Evolutionary conservation across 805 yeast genomes (phyloP).

Genomic region (Sugiyamaella chiloensis): DNA sequence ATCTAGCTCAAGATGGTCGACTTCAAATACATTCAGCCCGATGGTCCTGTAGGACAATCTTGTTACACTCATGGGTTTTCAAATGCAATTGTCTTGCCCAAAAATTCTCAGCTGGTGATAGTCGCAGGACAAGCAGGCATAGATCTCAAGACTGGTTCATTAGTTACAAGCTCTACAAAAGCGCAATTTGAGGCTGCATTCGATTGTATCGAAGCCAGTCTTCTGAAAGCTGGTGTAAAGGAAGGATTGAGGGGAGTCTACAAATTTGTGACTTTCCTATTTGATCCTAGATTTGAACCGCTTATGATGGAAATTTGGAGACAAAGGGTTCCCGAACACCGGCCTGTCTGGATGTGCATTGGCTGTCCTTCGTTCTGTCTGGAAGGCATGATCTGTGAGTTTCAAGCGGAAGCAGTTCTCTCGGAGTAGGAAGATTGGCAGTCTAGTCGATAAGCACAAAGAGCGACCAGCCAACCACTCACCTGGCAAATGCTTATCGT

Average conservation of each 20-base stretch:
- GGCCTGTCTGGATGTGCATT: conserved; percentile 6
- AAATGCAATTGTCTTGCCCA: conserved; percentile 5
- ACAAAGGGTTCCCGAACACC: background rate
- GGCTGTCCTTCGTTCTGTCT: conserved; percentile 4
- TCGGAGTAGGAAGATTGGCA: too few relatives aligned
- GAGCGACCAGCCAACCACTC: too few relatives aligned
- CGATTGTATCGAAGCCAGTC: conserved; percentile 2
- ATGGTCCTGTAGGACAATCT: conserved; percentile 3
- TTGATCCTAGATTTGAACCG: conserved; percentile 3
- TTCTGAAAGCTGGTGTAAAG: background rate
- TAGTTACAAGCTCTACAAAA: background rate
- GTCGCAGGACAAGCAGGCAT: conserved; percentile 2
- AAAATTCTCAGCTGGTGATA: background rate
- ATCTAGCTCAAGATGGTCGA: too few relatives aligned
- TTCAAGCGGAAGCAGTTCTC: conserved; percentile 5
- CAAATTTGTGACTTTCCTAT: conserved; percentile 5
- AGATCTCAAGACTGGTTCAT: background rate
- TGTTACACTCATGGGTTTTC: background rate
- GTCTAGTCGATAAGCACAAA: too few relatives aligned
- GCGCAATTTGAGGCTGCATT: conserved; percentile 7
- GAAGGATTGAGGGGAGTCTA: conserved; percentile 1
- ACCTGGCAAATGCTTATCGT: too few relatives aligned
- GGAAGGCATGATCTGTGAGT: conserved; percentile 6
- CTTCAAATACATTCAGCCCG: background rate
- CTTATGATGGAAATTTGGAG: conserved; percentile 7